Evolutionary conservation across 208 protist genomes (phyloP).

Genomic region (Leishmania guyanensis): DNA sequence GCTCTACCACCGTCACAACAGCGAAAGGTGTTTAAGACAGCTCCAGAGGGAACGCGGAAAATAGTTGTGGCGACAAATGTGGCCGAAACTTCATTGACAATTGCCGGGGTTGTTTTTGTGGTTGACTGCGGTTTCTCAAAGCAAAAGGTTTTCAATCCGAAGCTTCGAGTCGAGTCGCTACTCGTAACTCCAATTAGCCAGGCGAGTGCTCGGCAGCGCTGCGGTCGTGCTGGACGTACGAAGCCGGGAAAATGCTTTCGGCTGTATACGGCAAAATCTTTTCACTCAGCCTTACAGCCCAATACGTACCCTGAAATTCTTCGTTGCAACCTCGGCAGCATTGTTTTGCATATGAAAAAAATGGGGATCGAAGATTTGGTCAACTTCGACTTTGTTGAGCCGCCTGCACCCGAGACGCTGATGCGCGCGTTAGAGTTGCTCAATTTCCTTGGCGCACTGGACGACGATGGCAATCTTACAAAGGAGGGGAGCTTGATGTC

Average conservation of each 20-base stretch:
- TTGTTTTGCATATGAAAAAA: conserved; percentile 97
- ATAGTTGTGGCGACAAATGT: conserved; percentile 99
- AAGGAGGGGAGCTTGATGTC: conserved; percentile 94
- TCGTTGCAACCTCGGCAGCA: conserved; percentile 96
- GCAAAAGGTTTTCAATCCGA: conserved; percentile 98
- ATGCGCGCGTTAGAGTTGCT: conserved; percentile 95
- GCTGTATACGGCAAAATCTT: conserved; percentile 96
- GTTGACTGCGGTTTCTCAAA: conserved; percentile 98
- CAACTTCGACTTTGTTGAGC: conserved; percentile 98
- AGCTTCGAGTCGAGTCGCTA: conserved; percentile 97
- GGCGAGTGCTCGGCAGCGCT: conserved; percentile 95
- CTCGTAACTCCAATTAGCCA: conserved; percentile 97
- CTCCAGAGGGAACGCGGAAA: conserved; percentile 90
- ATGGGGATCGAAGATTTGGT: conserved; percentile 98
- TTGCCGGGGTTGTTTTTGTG: conserved; percentile 99
- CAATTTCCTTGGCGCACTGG: conserved; percentile 96
- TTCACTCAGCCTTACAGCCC: conserved; percentile 92
- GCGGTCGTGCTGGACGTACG: conserved; percentile 94
- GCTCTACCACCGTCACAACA: conserved; percentile 97
- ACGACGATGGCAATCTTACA: conserved; percentile 98
- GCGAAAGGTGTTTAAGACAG: conserved; percentile 96
- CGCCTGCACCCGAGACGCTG: conserved; percentile 95
- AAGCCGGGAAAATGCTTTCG: conserved; percentile 98
- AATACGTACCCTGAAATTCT: conserved; percentile 98
- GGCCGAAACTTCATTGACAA: conserved; percentile 99